Evolutionary conservation across 371 early-diverging fungal species (phyloP).

Genomic region (Mortierella sp.): DNA sequence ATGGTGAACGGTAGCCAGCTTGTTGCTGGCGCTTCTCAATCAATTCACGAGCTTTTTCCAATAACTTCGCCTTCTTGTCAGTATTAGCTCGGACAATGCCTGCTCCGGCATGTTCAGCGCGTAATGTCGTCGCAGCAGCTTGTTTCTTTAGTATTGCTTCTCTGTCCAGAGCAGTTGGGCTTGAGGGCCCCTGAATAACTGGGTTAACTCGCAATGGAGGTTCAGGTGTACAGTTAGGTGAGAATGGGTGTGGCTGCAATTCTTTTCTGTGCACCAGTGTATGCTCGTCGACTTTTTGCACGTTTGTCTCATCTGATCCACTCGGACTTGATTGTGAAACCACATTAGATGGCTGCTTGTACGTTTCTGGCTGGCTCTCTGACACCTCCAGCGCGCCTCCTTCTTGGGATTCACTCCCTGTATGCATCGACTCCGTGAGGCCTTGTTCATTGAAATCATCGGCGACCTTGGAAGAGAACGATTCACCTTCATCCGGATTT

Average conservation of each 20-base stretch:
- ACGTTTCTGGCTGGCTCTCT: no score
- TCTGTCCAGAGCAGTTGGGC: constrained; percentile 30
- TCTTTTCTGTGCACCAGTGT: not conserved
- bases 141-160: constrained; percentile 20
- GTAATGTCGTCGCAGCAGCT: constrained; percentile 8
- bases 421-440: not conserved
- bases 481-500: not conserved
- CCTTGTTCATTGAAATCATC: not conserved
- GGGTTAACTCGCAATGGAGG: not conserved
- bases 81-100: not conserved
- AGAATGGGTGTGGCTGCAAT: not conserved
- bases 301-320: no score
- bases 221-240: not conserved
- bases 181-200: constrained; percentile 5
- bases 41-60: constrained; percentile 41
- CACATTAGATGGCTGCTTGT: not conserved
- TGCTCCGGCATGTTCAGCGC: constrained; percentile 4
- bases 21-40: constrained; percentile 41
- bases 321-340: not conserved
- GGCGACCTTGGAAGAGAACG: no score
- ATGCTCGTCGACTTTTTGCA: not conserved
- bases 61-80: constrained; percentile 24
- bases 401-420: no score
- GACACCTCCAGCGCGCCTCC: no score
- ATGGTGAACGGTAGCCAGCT: constrained; percentile 12